Evolutionary conservation across 2,329 filamentous ascomycete genomes (phyloP).

Genomic region (Fusarium lateritium): DNA sequence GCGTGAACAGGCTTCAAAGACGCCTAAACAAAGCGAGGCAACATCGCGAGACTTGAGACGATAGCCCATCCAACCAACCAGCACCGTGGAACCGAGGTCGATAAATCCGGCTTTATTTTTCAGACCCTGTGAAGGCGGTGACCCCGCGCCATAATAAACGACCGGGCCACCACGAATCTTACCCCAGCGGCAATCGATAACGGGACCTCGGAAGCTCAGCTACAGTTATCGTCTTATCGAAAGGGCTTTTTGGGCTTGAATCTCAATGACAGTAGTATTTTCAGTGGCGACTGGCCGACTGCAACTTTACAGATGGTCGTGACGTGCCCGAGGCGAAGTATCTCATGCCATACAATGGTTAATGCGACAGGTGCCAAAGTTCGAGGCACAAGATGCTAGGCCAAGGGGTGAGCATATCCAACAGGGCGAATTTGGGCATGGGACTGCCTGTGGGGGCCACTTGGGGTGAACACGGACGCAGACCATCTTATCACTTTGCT

Average conservation of each 20-base stretch:
- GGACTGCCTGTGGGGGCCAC: conserved; percentile 28
- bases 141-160: conserved; percentile 49
- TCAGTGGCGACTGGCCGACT: neutral
- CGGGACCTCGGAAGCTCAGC: conserved; percentile 8
- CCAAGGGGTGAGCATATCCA: conserved; percentile 38
- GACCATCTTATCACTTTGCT: conserved; percentile 5
- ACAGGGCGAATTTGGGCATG: conserved; percentile 1
- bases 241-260: neutral
- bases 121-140: conserved; percentile 48
- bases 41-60: conserved; percentile 18
- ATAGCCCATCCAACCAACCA: conserved; percentile 33
- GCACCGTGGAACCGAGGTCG: conserved; percentile 38
- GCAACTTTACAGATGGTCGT: neutral
- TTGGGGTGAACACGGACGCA: conserved; percentile 1
- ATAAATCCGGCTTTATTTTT: conserved; percentile 52
- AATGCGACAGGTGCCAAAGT: conserved; percentile 14
- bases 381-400: conserved; percentile 13
- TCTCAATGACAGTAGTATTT: neutral
- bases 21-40: conserved; percentile 27
- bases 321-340: neutral
- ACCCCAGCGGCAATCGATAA: conserved; percentile 29
- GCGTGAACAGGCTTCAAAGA: conserved; percentile 12
- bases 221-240: neutral
- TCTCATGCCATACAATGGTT: neutral
- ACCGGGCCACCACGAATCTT: conserved; percentile 20